A percentile compares a stretch with the other conserved stretches of the same genome.
These are phyloP conservation scores for Verticillium nonalfalfae DNA, from an alignment of 2,329 filamentous ascomycete genomes.

Conservation along the genomic window DNA sequence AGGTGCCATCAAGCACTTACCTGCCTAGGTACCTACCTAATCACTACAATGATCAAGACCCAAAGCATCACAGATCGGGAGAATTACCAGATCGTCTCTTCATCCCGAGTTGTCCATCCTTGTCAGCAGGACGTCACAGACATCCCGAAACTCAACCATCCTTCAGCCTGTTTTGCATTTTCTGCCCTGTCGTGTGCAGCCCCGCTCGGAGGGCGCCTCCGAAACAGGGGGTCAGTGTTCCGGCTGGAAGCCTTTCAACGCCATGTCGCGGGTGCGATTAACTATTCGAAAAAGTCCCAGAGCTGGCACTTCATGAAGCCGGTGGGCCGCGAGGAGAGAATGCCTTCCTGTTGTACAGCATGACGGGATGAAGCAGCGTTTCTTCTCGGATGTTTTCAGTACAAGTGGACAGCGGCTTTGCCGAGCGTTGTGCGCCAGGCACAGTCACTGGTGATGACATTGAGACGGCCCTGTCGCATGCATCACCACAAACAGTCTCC, in stretches of 20 bases:
- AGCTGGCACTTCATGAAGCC: not conserved
- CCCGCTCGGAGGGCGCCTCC: not conserved
- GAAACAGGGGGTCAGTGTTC: not conserved
- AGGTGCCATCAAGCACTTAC: too few species aligned
- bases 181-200: slow-evolving; percentile 5
- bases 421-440: not conserved
- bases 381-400: not conserved
- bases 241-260: not conserved
- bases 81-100: not conserved
- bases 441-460: not conserved
- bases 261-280: not conserved
- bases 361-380: not conserved
- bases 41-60: too few species aligned
- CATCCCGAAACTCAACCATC: slow-evolving; percentile 31
- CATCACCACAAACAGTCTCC: not conserved
- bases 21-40: too few species aligned
- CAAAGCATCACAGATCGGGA: not conserved
- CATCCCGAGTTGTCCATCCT: slow-evolving; percentile 3
- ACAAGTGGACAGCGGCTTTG: not conserved
- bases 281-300: not conserved
- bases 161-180: slow-evolving; percentile 26
- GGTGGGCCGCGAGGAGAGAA: not conserved
- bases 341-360: not conserved
- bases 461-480: not conserved
- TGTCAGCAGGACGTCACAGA: slow-evolving; percentile 13